phyloP scores from a whole-genome alignment of 345 rosid species.

The Dipteronia dyeriana region DNA sequence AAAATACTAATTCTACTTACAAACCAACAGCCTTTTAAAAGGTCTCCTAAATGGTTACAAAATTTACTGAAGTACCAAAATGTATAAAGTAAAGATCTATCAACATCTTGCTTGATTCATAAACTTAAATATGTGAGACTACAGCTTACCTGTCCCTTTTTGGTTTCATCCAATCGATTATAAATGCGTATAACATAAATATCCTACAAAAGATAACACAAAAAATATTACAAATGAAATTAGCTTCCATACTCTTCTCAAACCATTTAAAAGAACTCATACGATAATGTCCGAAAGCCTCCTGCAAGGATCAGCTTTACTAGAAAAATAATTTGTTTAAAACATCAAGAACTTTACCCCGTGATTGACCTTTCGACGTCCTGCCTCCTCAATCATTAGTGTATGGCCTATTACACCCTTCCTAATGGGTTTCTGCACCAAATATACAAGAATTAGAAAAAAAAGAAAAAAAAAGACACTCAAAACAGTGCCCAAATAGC shows the following conservation, averaged over 20 bases:
- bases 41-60: not conserved
- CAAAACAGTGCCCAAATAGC: not conserved
- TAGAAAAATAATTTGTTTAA: not conserved
- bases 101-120: not conserved
- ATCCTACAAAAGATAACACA: constrained; percentile 55
- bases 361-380: constrained; percentile 60
- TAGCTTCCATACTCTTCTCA: constrained; percentile 15
- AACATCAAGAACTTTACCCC: constrained; percentile 50
- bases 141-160: constrained; percentile 88
- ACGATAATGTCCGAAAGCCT: constrained; percentile 7
- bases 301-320: not conserved
- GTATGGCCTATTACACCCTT: constrained; percentile 80
- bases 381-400: constrained; percentile 80
- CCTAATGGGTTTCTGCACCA: constrained; percentile 73
- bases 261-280: constrained; percentile 1
- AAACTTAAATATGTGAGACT: constrained; percentile 10
- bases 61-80: not conserved
- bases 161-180: constrained; percentile 75
- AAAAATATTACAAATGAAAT: constrained; percentile 15
- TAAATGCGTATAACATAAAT: constrained; percentile 71
- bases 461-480: not conserved
- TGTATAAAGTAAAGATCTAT: not conserved
- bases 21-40: not conserved
- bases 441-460: not conserved
- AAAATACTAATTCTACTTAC: not conserved